Conservation (phyloP, 2,329 filamentous ascomycete genomes). For the Reticulascus tulasneorum region DNA sequence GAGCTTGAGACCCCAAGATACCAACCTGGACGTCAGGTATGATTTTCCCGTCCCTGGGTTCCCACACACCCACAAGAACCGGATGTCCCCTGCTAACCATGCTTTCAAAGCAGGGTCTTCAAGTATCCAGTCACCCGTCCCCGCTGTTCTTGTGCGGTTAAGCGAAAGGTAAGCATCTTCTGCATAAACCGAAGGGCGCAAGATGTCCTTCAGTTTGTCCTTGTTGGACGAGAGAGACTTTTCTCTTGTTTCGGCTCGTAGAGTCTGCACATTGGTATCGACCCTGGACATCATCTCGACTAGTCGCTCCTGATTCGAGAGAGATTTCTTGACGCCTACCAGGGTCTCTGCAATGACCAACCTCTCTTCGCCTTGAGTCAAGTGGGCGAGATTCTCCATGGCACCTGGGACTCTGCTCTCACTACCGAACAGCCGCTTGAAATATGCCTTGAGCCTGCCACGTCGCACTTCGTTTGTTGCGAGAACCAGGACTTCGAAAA, state of each 20-base stretch:
- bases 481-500: constrained; percentile 42
- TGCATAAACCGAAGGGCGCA: constrained; percentile 38
- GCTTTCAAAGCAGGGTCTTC: constrained; percentile 31
- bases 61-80: constrained; percentile 40
- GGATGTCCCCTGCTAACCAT: constrained; percentile 34
- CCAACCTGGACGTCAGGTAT: constrained; percentile 38
- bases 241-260: constrained; percentile 30
- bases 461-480: constrained; percentile 36
- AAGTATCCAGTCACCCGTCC: constrained; percentile 43
- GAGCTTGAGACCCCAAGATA: constrained; percentile 33
- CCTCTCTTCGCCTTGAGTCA: constrained; percentile 37
- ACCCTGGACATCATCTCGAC: constrained; percentile 22
- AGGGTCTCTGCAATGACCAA: constrained; percentile 42
- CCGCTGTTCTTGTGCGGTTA: constrained; percentile 32
- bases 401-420: constrained; percentile 35
- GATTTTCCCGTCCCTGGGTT: constrained; percentile 44
- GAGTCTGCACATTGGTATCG: constrained; percentile 29
- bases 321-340: constrained; percentile 30
- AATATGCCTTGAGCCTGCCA: constrained; percentile 37
- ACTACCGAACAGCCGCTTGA: constrained; percentile 33
- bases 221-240: constrained; percentile 25
- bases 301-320: constrained; percentile 30
- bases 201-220: constrained; percentile 33
- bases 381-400: constrained; percentile 33
- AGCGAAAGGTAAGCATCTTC: constrained; percentile 38